Conservation (phyloP, 495 filamentous ascomycete species). For the Hyphodiscus hymeniophilus region DNA sequence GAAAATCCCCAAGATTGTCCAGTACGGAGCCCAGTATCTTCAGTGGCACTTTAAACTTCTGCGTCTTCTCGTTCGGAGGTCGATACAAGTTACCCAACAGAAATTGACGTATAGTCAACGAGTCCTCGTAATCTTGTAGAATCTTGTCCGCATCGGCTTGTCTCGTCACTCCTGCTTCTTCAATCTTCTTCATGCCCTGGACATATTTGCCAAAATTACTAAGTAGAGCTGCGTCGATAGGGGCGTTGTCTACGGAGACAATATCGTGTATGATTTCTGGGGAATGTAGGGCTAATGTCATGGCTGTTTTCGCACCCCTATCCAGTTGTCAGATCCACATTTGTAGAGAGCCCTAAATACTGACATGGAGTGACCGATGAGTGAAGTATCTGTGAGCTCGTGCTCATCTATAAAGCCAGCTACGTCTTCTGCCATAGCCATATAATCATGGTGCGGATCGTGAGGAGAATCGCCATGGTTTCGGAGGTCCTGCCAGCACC, state of each 20-base stretch:
- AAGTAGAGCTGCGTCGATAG: slow-evolving; percentile 64
- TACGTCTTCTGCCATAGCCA: slow-evolving; percentile 79
- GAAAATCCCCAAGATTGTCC: slow-evolving; percentile 75
- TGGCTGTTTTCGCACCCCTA: slow-evolving; percentile 91
- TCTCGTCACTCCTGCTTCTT: slow-evolving; percentile 53
- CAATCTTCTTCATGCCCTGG: slow-evolving; percentile 75
- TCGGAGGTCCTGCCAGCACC: slow-evolving; percentile 61
- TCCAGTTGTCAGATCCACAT: neutral
- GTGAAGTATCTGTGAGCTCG: slow-evolving; percentile 55
- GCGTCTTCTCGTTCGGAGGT: slow-evolving; percentile 15
- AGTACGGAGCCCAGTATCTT: slow-evolving; percentile 45
- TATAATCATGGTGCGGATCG: slow-evolving; percentile 68
- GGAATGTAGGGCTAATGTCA: slow-evolving; percentile 70
- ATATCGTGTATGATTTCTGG: slow-evolving; percentile 58
- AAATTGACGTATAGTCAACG: slow-evolving; percentile 77
- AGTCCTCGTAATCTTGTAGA: slow-evolving; percentile 67
- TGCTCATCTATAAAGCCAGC: slow-evolving; percentile 72
- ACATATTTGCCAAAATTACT: slow-evolving; percentile 76
- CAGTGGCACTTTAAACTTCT: slow-evolving; percentile 41
- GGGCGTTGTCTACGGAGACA: slow-evolving; percentile 88
- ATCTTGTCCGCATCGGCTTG: slow-evolving; percentile 76
- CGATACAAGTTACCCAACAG: slow-evolving; percentile 81
- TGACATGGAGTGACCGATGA: slow-evolving; percentile 96
- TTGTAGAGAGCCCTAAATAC: slow-evolving; percentile 17
- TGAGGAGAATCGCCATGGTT: slow-evolving; percentile 94